Conservation (phyloP, 2,329 filamentous ascomycete species). For the Pseudovirgaria hyperparasitica region DNA sequence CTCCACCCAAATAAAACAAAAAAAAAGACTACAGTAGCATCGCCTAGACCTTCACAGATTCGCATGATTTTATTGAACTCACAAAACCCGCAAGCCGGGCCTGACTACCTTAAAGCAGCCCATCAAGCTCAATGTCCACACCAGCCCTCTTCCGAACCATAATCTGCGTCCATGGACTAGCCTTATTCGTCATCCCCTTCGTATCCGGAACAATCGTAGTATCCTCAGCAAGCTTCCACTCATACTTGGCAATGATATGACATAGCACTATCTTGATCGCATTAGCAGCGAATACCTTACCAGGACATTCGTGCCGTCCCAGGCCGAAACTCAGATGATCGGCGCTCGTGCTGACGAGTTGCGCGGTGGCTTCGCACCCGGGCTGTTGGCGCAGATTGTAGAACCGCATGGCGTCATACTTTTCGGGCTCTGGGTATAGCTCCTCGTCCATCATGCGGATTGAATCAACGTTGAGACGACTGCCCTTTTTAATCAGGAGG, state of each 20-base stretch:
- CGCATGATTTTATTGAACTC: too few species aligned
- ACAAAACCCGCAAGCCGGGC: too few species aligned
- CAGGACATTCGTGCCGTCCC: slow-evolving; percentile 9
- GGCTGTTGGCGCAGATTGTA: slow-evolving; percentile 5
- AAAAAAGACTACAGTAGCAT: too few species aligned
- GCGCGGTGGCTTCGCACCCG: slow-evolving; percentile 3
- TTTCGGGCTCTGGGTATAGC: slow-evolving; percentile 5
- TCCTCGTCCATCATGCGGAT: slow-evolving; percentile 3
- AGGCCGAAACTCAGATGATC: slow-evolving; percentile 10
- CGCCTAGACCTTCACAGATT: too few species aligned
- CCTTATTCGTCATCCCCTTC: too few species aligned
- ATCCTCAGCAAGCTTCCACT: slow-evolving; percentile 7
- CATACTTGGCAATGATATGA: slow-evolving; percentile 9
- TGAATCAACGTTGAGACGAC: slow-evolving; percentile 4
- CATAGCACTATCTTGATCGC: slow-evolving; percentile 10
- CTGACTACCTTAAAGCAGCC: too few species aligned
- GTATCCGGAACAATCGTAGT: too few species aligned
- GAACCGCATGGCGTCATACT: slow-evolving; percentile 8
- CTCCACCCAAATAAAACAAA: too few species aligned
- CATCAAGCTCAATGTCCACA: too few species aligned
- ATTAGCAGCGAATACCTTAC: slow-evolving; percentile 12
- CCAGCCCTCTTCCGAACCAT: too few species aligned
- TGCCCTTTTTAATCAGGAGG: slow-evolving; percentile 11
- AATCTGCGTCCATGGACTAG: too few species aligned
- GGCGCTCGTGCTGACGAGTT: slow-evolving; percentile 5